Percentiles rank a stretch among this genome's conserved stretches.
These are phyloP conservation scores for Candida dajiaensis DNA, from an alignment of 805 yeast species.

Conservation along the genomic window DNA sequence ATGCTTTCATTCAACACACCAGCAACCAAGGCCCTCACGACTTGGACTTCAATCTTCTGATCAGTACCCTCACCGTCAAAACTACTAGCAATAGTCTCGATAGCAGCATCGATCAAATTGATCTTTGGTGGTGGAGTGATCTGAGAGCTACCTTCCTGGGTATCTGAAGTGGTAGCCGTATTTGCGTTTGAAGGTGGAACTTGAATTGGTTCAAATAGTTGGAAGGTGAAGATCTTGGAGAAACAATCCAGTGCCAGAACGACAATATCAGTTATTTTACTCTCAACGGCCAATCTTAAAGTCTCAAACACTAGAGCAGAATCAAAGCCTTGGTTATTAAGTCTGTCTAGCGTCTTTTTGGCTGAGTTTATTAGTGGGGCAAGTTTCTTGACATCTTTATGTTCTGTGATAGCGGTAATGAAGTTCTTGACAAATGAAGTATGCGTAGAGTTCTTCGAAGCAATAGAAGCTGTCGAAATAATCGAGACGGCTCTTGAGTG, in stretches of 20 bases:
- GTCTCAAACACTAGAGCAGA: conserved; percentile 69
- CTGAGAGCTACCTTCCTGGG: conserved; percentile 28
- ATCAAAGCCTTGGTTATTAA: conserved; percentile 29
- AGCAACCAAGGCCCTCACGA: conserved; percentile 84
- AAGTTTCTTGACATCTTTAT: conserved; percentile 55
- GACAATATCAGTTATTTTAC: conserved; percentile 57
- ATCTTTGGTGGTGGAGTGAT: conserved; percentile 51
- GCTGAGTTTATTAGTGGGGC: conserved; percentile 28
- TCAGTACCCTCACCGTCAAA: conserved; percentile 93
- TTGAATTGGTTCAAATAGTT: conserved; percentile 56
- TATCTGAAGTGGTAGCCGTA: conserved; percentile 9
- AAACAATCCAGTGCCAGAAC: conserved; percentile 76
- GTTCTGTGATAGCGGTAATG: conserved; percentile 47
- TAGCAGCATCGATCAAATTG: conserved; percentile 71
- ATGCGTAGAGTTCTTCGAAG: conserved; percentile 27
- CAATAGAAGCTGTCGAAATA: conserved; percentile 15
- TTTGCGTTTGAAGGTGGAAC: conserved; percentile 40
- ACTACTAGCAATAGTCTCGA: conserved; percentile 76
- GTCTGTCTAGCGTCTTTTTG: conserved; percentile 27
- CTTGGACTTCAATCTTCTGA: conserved; percentile 83
- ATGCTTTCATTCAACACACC: conserved; percentile 75
- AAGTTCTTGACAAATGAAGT: conserved; percentile 46
- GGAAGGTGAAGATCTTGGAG: conserved; percentile 84
- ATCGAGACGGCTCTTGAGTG: conserved; percentile 18
- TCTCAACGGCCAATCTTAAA: conserved; percentile 67